Evolutionary conservation across 2,329 filamentous ascomycete genomes (phyloP).

Genomic region (Diaporthe vexans): DNA sequence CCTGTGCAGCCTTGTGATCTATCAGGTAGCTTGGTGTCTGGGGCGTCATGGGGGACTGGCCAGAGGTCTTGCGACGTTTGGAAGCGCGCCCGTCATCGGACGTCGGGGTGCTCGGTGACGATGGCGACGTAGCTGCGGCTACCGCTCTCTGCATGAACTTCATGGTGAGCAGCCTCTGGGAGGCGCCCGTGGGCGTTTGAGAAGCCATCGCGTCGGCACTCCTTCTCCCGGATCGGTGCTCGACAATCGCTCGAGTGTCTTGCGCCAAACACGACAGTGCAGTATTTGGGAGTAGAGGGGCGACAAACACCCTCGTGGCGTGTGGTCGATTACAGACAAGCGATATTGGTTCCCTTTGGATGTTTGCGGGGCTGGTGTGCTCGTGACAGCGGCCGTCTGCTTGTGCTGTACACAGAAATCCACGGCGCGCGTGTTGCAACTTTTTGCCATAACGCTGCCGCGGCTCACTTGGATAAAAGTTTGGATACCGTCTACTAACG

Average conservation of each 20-base stretch:
- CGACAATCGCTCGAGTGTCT: not conserved
- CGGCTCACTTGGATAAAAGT: constrained; percentile 7
- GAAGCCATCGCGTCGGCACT: constrained; percentile 57
- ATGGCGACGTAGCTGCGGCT: constrained; percentile 69
- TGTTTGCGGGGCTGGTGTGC: not conserved
- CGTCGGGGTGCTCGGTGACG: constrained; percentile 59
- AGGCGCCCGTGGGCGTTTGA: constrained; percentile 77
- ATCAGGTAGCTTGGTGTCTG: constrained; percentile 56
- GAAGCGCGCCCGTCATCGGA: constrained; percentile 64
- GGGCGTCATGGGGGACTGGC: constrained; percentile 49
- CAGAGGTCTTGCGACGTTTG: constrained; percentile 73
- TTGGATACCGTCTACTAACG: not conserved
- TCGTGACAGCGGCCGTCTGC: not conserved
- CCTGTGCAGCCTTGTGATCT: constrained; percentile 72
- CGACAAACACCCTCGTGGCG: not conserved
- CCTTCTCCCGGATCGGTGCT: not conserved
- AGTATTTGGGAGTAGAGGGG: too few species aligned
- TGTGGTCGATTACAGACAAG: not conserved
- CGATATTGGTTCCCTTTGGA: too few species aligned
- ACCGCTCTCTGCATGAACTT: constrained; percentile 97
- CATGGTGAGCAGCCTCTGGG: constrained; percentile 91
- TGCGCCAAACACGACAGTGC: not conserved
- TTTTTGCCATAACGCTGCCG: not conserved
- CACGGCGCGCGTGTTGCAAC: not conserved
- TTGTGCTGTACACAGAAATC: not conserved